Percentiles rank a stretch among this genome's conserved stretches.
Evolutionary conservation across 2,329 filamentous ascomycete species (phyloP).

Genomic region (Colletotrichum siamense): DNA sequence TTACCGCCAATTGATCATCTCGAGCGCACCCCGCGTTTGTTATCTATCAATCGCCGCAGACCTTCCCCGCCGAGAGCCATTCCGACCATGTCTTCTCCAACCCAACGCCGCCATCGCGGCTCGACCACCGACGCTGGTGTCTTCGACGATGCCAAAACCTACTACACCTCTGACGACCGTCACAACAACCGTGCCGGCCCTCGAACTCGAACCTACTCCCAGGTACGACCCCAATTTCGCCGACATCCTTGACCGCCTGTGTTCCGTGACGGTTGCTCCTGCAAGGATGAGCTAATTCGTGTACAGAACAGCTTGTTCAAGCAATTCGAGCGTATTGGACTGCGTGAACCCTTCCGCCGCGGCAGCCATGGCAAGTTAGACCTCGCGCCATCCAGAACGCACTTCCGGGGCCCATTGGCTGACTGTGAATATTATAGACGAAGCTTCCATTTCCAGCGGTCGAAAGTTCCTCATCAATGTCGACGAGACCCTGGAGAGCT

Average conservation of each 20-base stretch:
- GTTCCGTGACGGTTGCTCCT: not conserved
- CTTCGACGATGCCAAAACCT: conserved; percentile 64
- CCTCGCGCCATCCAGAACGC: not conserved
- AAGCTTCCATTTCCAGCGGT: conserved; percentile 62
- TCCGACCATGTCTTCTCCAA: conserved; percentile 22
- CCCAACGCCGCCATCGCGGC: conserved; percentile 28
- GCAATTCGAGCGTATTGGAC: conserved; percentile 57
- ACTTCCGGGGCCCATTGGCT: not conserved
- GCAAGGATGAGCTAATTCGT: not conserved
- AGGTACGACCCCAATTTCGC: conserved; percentile 41
- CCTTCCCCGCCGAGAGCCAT: not conserved
- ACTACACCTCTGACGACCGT: conserved; percentile 62
- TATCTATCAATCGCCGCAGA: not conserved
- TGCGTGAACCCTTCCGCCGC: conserved; percentile 61
- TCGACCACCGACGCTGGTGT: conserved; percentile 55
- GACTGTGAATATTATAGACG: conserved; percentile 62
- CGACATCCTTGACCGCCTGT: not conserved
- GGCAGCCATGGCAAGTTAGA: conserved; percentile 60
- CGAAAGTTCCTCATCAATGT: conserved; percentile 89
- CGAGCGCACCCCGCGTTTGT: not conserved
- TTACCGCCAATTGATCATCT: not conserved
- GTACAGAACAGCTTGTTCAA: conserved; percentile 57
- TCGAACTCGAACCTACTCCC: conserved; percentile 62
- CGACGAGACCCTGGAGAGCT: conserved; percentile 78
- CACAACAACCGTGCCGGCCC: conserved; percentile 53